phyloP scores from a whole-genome alignment of 2,329 filamentous ascomycete species.

The Hypoxylon sp. region DNA sequence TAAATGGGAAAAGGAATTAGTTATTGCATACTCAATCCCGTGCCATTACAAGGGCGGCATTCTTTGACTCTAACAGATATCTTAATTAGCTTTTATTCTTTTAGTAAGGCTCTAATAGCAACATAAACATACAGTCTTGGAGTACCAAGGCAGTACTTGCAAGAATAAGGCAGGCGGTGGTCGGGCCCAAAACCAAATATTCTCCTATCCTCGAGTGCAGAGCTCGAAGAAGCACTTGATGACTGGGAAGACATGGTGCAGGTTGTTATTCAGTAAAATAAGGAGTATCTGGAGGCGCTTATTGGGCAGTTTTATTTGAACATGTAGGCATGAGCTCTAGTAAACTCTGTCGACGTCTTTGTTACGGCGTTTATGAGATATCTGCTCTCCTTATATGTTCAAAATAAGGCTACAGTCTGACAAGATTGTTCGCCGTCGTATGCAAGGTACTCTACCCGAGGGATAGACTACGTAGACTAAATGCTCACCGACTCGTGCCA shows the following conservation, averaged over 20 bases:
- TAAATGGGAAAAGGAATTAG: not conserved
- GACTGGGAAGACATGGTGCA: conserved; percentile 34
- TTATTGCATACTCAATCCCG: conserved; percentile 19
- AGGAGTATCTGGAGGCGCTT: not conserved
- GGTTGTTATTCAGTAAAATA: not conserved
- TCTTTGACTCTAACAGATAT: conserved; percentile 28
- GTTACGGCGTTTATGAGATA: not conserved
- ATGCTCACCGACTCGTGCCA: conserved; percentile 13
- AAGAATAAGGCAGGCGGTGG: conserved; percentile 38
- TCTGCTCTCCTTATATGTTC: conserved; percentile 9
- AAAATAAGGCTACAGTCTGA: conserved; percentile 2
- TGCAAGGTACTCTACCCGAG: conserved; percentile 23
- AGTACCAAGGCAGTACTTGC: conserved; percentile 36
- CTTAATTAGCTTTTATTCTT: not conserved
- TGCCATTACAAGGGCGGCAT: conserved; percentile 35
- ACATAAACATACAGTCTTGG: conserved; percentile 29
- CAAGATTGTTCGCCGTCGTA: not conserved
- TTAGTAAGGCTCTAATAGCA: not conserved
- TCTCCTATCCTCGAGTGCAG: conserved; percentile 29
- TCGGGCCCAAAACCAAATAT: conserved; percentile 39
- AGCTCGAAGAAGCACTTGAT: conserved; percentile 9
- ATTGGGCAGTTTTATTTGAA: not conserved
- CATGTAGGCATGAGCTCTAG: not conserved
- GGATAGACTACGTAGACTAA: not conserved
- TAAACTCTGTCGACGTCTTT: not conserved